Base-by-base conservation (phyloP, 2,329 filamentous ascomycete genomes). In the Chaetoscypha palmicola region DNA sequence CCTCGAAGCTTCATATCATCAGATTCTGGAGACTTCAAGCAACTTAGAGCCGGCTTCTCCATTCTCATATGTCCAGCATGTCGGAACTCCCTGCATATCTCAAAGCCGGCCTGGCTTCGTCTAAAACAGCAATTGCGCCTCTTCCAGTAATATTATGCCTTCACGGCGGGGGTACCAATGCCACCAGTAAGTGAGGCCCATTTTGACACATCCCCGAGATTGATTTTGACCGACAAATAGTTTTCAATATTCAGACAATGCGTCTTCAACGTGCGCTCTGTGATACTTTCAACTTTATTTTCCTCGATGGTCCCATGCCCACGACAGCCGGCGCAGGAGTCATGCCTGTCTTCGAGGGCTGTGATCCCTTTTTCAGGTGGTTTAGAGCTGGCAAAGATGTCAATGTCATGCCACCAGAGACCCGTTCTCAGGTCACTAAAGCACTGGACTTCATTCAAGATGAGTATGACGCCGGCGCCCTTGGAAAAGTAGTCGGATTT, bases 401-500 rank as follows among this genome's bases (percentile, higher is more conserved):
- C 20, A 37, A 35, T 8, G 19, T 16, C 20, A 43, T 47, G 26
- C 41, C 41, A 19, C n/a, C 34, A 3, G 38, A 45, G 38, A 39
- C 42, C n/a, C 10, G 22, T 11, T 10, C 21, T 4, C 23, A 39
- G 3, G 36, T 48, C 24, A 24, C 26, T 4, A 30, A 30, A 3
- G 41, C 46, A 7, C 31, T 48, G 7, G 20, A 33, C 12, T 41
- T 14, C 16, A 11, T 41, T 20, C 20, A 34, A 5, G 11, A 12
- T 12, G 38, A 41, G 17, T 10, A 12, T 7, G 39, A 43, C 34
- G 10, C 37, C 10, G 41, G 38, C 12, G 24, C 16, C 5, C 19
- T 26, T 2, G 38, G 31, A 24, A 16, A 35, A 8, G 37, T 76
- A 71, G 73, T 81, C 8, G 81, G 66, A 0, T 49, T 83, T 8